phyloP scores from a whole-genome alignment of 2,329 filamentous ascomycete species.

The Madurella fahalii region DNA sequence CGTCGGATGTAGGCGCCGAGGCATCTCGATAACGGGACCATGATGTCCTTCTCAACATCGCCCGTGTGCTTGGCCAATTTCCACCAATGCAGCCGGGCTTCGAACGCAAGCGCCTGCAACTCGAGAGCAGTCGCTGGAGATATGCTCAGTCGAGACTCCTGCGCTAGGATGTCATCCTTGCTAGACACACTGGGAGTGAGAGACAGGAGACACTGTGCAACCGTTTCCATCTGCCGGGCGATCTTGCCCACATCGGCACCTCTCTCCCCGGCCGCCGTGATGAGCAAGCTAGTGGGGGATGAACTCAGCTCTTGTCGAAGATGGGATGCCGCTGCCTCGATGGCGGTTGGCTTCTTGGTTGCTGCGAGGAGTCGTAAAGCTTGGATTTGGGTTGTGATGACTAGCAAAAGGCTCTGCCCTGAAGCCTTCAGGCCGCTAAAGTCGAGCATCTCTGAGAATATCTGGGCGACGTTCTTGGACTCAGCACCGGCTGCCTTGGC shows the following conservation, averaged over 20 bases:
- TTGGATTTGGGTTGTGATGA: conserved; percentile 63
- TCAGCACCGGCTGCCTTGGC: conserved; percentile 29
- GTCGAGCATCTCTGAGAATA: conserved; percentile 57
- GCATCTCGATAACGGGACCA: conserved; percentile 62
- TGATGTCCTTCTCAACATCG: conserved; percentile 59
- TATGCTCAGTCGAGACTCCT: conserved; percentile 51
- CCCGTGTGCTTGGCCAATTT: conserved; percentile 55
- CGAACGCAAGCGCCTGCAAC: conserved; percentile 61
- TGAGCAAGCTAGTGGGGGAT: conserved; percentile 57
- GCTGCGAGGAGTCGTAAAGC: conserved; percentile 59
- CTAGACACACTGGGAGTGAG: conserved; percentile 64
- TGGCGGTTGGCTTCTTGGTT: conserved; percentile 54
- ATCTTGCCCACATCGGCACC: conserved; percentile 52
- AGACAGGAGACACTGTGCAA: conserved; percentile 62
- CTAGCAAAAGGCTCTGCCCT: conserved; percentile 46
- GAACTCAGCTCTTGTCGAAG: conserved; percentile 49
- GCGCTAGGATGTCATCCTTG: conserved; percentile 55
- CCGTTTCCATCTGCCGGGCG: conserved; percentile 60
- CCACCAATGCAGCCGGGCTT: conserved; percentile 63
- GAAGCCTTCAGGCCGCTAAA: conserved; percentile 47
- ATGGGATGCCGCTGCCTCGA: conserved; percentile 54
- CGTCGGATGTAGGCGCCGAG: conserved; percentile 58
- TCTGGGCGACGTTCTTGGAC: conserved; percentile 38
- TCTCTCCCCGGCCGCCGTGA: conserved; percentile 40
- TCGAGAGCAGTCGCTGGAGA: conserved; percentile 56